A percentile compares a stretch with the other conserved stretches of the same genome.
Evolutionary conservation across 2,329 filamentous ascomycete genomes (phyloP).

Genomic region (Pseudopithomyces maydicus): DNA sequence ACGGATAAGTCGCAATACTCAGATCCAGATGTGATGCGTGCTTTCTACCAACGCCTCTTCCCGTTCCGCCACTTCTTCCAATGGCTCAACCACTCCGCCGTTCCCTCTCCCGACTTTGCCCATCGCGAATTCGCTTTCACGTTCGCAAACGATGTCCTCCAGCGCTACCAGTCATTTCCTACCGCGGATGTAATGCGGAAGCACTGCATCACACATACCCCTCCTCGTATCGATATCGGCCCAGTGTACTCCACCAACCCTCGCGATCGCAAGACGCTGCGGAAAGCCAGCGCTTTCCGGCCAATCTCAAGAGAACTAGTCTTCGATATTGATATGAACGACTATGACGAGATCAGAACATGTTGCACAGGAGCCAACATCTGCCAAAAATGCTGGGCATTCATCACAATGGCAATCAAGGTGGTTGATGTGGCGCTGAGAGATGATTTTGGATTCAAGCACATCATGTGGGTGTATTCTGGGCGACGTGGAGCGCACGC

Average conservation of each 20-base stretch:
- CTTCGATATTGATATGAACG: constrained; percentile 99
- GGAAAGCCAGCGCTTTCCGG: constrained; percentile 80
- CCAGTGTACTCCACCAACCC: constrained; percentile 96
- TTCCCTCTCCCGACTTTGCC: constrained; percentile 83
- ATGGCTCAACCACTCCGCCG: constrained; percentile 94
- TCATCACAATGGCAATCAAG: constrained; percentile 97
- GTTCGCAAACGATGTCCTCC: constrained; percentile 87
- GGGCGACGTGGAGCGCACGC: constrained; percentile 95
- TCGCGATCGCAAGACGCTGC: constrained; percentile 85
- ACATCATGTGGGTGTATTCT: constrained; percentile 98
- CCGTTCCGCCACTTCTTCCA: constrained; percentile 95
- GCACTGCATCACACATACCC: constrained; percentile 85
- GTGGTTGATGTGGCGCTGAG: constrained; percentile 84
- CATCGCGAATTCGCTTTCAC: constrained; percentile 97
- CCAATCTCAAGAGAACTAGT: constrained; percentile 92
- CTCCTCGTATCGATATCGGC: constrained; percentile 95
- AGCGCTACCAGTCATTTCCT: constrained; percentile 84
- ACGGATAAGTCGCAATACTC: constrained; percentile 55
- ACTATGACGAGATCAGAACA: constrained; percentile 95
- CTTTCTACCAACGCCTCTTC: constrained; percentile 94
- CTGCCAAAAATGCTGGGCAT: constrained; percentile 92
- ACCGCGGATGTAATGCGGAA: constrained; percentile 79
- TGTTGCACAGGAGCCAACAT: constrained; percentile 95
- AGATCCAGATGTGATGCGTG: constrained; percentile 84
- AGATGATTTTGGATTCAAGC: constrained; percentile 95